Evolutionary conservation across 2,329 filamentous ascomycete genomes (phyloP).

Genomic region (Sclerotinia borealis): DNA sequence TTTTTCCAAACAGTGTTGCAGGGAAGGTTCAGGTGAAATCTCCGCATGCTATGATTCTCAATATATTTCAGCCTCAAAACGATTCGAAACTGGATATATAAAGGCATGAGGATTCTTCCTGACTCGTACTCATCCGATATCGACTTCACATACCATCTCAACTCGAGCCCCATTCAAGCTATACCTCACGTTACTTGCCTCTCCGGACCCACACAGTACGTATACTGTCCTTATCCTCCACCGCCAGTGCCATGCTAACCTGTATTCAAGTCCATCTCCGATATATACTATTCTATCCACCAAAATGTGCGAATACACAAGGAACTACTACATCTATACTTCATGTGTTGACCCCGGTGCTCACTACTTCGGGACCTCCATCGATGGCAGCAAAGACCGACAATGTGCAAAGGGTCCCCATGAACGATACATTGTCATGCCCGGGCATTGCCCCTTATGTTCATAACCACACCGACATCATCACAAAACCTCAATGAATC

Average conservation of each 20-base stretch:
- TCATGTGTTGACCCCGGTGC: slow-evolving; percentile 61
- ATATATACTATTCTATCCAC: neutral
- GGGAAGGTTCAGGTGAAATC: slow-evolving; percentile 5
- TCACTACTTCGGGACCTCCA: slow-evolving; percentile 65
- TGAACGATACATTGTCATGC: slow-evolving; percentile 66
- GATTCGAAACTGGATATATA: slow-evolving; percentile 7
- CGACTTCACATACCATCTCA: neutral
- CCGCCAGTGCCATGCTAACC: neutral
- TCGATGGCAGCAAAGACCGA: slow-evolving; percentile 56
- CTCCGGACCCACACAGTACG: neutral
- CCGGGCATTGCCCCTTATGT: slow-evolving; percentile 55
- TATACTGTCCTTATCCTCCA: neutral
- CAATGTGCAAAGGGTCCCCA: slow-evolving; percentile 61
- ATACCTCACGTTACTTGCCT: neutral
- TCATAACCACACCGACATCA: slow-evolving; percentile 9
- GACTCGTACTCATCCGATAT: neutral
- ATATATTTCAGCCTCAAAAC: slow-evolving; percentile 9
- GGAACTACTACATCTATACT: slow-evolving; percentile 73
- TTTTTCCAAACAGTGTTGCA: slow-evolving; percentile 16
- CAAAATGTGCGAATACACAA: slow-evolving; percentile 56
- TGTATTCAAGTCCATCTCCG: neutral
- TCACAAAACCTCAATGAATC: neutral
- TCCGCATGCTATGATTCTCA: neutral
- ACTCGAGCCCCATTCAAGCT: neutral
- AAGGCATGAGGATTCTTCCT: neutral